Evolutionary conservation across 305 asterid genomes (phyloP).

Genomic region (Solanum hybrid): DNA sequence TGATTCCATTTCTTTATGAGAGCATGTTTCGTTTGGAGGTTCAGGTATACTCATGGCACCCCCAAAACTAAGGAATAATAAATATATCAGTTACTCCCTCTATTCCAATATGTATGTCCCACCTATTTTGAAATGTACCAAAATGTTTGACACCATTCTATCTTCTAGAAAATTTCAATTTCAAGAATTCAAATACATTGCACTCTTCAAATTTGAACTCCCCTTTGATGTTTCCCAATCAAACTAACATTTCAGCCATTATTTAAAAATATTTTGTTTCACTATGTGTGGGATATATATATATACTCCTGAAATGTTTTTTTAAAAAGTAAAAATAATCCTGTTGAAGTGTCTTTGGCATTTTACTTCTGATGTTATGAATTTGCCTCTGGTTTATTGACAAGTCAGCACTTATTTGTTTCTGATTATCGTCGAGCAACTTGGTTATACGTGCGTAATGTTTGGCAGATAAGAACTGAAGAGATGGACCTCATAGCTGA

Average conservation of each 20-base stretch:
- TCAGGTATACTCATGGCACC: slow-evolving; percentile 43
- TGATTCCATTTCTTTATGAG: slow-evolving; percentile 88
- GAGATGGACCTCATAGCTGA: slow-evolving; percentile 93
- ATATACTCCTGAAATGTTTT: not conserved
- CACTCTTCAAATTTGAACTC: not conserved
- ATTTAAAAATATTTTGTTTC: not conserved
- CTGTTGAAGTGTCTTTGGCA: not conserved
- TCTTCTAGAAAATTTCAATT: not conserved
- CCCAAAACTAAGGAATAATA: not conserved
- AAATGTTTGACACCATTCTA: not conserved
- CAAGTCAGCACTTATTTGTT: not conserved
- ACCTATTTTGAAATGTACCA: not conserved
- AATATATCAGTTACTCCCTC: not conserved
- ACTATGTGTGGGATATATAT: not conserved
- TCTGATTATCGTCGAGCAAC: not conserved
- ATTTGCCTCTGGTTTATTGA: not conserved
- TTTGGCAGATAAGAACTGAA: slow-evolving; percentile 77
- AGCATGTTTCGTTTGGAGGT: slow-evolving; percentile 91
- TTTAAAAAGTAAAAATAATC: not conserved
- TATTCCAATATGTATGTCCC: not conserved
- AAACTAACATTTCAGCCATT: not conserved
- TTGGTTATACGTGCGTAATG: not conserved
- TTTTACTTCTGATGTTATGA: not conserved
- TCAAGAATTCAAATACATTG: not conserved
- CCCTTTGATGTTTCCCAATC: not conserved